These are phyloP conservation scores for Nitzschia sp. DNA, from an alignment of 108 stramenopile species.

Conservation along the genomic window DNA sequence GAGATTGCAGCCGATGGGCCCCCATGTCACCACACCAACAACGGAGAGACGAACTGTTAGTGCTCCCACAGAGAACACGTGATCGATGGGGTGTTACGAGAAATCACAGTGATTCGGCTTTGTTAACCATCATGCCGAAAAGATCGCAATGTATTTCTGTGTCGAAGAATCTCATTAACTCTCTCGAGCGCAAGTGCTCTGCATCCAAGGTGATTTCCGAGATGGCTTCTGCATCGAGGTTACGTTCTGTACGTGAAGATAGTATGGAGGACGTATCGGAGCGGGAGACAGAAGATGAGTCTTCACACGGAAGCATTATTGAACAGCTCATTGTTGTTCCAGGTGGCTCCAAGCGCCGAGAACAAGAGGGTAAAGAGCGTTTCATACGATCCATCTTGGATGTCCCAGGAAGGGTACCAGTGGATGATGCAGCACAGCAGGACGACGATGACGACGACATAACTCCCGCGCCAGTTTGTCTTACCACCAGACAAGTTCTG, in stretches of 20 bases:
- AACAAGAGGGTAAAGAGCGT: constrained; percentile 1
- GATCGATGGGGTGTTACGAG: constrained; percentile 22
- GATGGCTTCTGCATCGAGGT: neutral
- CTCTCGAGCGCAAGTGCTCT: constrained; percentile 10
- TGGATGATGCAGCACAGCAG: no score
- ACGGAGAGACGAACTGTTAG: neutral
- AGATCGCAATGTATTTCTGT: neutral
- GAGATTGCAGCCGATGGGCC: no score
- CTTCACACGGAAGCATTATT: neutral
- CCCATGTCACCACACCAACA: neutral
- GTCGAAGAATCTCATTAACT: neutral
- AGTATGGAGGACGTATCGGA: no score
- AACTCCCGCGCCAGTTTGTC: neutral
- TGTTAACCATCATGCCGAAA: constrained; percentile 8
- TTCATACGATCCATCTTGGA: constrained; percentile 9
- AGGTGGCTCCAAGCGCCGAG: neutral
- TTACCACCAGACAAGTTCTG: neutral
- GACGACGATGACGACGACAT: neutral
- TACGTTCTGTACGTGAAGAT: no score
- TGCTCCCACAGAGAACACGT: neutral
- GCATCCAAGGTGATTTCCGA: constrained; percentile 2
- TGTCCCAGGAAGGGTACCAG: neutral
- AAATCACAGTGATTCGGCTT: constrained; percentile 10
- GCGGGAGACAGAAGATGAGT: no score
- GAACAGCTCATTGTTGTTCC: constrained; percentile 6